A percentile compares a stretch with the other conserved stretches of the same genome.
Evolutionary conservation across 768 basidiomycete genomes (phyloP).

Genomic region (Suillus paluster): DNA sequence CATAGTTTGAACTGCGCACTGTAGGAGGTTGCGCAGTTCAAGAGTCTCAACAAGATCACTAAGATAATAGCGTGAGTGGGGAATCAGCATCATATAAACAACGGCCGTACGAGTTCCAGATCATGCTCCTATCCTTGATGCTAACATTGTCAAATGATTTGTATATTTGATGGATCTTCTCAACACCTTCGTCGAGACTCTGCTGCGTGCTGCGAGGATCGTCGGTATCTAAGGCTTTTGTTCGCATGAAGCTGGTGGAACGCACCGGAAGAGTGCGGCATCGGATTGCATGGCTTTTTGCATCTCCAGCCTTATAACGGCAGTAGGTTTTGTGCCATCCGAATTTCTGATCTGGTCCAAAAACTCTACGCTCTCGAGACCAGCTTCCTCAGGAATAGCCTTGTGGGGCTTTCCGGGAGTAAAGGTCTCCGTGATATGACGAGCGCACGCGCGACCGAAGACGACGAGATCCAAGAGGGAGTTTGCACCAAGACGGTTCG

Average conservation of each 20-base stretch:
- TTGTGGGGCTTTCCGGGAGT: constrained; percentile 92
- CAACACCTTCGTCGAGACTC: constrained; percentile 90
- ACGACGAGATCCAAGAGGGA: constrained; percentile 98
- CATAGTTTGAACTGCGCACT: constrained; percentile 96
- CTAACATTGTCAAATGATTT: constrained; percentile 89
- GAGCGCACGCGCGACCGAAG: constrained; percentile 97
- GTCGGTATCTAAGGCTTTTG: constrained; percentile 9
- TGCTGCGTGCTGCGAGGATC: constrained; percentile 70
- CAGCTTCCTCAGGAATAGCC: constrained; percentile 83
- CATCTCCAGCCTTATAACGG: constrained; percentile 92
- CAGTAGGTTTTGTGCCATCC: constrained; percentile 82
- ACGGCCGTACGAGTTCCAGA: constrained; percentile 94
- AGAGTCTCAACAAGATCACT: constrained; percentile 97
- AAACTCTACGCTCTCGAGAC: constrained; percentile 81
- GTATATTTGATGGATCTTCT: constrained; percentile 85
- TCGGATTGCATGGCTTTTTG: constrained; percentile 99
- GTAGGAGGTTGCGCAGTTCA: constrained; percentile 94
- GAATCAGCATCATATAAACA: constrained; percentile 5
- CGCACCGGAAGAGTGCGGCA: constrained; percentile 93
- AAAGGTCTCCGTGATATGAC: constrained; percentile 92
- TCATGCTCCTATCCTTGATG: constrained; percentile 98
- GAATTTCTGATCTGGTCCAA: constrained; percentile 88
- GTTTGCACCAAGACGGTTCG: constrained; percentile 99
- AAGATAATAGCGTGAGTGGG: constrained; percentile 15
- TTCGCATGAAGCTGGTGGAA: constrained; percentile 3